Base-by-base conservation (phyloP, 2,329 filamentous ascomycete genomes). In the Trichoderma sp. region DNA sequence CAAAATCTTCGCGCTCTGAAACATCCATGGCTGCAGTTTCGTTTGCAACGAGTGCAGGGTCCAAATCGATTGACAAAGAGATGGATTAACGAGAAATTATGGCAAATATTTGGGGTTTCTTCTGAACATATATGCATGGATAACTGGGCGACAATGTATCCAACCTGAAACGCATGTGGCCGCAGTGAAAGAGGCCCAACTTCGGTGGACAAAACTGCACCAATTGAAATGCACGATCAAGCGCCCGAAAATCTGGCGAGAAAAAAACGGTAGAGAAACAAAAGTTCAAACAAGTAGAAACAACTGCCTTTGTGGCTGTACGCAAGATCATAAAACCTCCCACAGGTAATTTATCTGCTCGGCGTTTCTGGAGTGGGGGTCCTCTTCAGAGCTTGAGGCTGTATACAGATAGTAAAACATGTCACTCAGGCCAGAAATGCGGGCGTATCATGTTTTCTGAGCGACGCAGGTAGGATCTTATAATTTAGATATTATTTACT, bases 91-190 rank as follows among this genome's bases (percentile, higher is more conserved):
- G 50, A 24, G 5, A 53, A 53, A 53, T 24, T 6, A 53, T 24
- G 21, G 21, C 7, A n/a, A 41, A 4, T n/a, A n/a, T 45, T 45
- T 45, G 18, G 21, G 21, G 11, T 24, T 21, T 14, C 21, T 6
- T 56, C 11, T 3, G 11, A 56, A 6, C 5, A 24, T 60, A 29
- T 31, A 60, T 24, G 21, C 50, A 24, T 60, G 56, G 14, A 29
- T 18, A 31, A n/a, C n/a, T 35, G 29, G 31, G 21, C 5, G 50
- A 14, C 2, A 31, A 38, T n/a, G 60, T n/a, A 18, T 64, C 18
- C n/a, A 12, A 24, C 12, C 29, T 64, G 60, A 64, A 64, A 64
- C 60, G 18, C 24, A 7, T 60, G 56, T 60, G 56, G 60, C 31
- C 31, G 60, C 60, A 33, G 7, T 38, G 6, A 9, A 31, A 12